A percentile compares a stretch with the other conserved stretches of the same genome.
phyloP scores from a whole-genome alignment of 768 basidiomycete species.

The Suillus ampliporus region DNA sequence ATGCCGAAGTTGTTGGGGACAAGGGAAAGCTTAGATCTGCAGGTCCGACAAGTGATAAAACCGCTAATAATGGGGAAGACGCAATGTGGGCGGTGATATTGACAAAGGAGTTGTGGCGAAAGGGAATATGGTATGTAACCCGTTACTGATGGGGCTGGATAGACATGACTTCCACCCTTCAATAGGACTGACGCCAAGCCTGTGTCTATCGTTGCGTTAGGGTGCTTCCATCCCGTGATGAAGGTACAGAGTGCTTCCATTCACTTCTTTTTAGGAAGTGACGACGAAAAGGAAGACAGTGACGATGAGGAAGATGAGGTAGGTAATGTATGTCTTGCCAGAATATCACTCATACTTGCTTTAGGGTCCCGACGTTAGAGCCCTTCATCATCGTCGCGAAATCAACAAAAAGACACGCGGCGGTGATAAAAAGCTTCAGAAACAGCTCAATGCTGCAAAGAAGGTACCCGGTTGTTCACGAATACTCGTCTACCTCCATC shows the following conservation, averaged over 20 bases:
- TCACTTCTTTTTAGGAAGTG: conserved; percentile 95
- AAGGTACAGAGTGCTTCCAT: conserved; percentile 95
- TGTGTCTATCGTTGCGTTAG: conserved; percentile 88
- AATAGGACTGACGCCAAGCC: conserved; percentile 87
- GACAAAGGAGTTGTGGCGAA: conserved; percentile 93
- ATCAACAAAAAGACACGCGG: conserved; percentile 93
- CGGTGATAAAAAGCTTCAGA: conserved; percentile 80
- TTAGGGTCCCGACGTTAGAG: conserved; percentile 69
- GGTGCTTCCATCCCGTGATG: conserved; percentile 90
- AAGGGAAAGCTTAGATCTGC: conserved; percentile 72
- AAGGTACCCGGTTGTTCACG: conserved; percentile 51
- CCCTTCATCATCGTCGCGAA: conserved; percentile 84
- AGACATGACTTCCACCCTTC: background rate
- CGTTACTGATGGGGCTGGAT: background rate
- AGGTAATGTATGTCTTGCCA: conserved; percentile 5
- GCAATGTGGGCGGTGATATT: conserved; percentile 98
- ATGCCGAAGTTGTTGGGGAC: conserved; percentile 78
- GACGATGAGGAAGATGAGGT: conserved; percentile 70
- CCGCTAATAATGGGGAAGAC: conserved; percentile 68
- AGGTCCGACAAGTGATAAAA: conserved; percentile 44
- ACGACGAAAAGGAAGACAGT: conserved; percentile 74
- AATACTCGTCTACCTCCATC: background rate
- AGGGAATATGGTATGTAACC: conserved; percentile 75
- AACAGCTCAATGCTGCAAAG: conserved; percentile 73
- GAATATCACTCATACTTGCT: conserved; percentile 18